Percentiles rank a stretch among this genome's conserved stretches.
Evolutionary conservation across 2,329 filamentous ascomycete genomes (phyloP).

Genomic region (Colletotrichum shisoi): DNA sequence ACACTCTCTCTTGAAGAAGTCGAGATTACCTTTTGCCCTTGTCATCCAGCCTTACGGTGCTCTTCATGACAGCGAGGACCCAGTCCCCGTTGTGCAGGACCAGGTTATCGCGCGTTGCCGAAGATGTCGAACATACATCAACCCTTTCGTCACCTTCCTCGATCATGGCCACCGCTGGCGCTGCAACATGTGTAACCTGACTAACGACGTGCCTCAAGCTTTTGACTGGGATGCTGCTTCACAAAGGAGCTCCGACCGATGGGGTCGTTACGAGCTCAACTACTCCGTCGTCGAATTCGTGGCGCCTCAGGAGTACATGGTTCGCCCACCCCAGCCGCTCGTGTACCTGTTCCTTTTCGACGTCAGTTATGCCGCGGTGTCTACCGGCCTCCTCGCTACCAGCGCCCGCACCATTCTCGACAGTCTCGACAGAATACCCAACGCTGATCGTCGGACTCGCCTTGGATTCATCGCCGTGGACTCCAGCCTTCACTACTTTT

Average conservation of each 20-base stretch:
- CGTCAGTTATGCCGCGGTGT: slow-evolving; percentile 88
- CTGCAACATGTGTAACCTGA: slow-evolving; percentile 99
- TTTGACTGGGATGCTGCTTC: slow-evolving; percentile 97
- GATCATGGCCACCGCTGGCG: slow-evolving; percentile 98
- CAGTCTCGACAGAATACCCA: slow-evolving; percentile 96
- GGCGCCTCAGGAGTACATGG: slow-evolving; percentile 99
- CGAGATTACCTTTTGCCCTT: slow-evolving; percentile 91
- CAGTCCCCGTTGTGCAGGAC: slow-evolving; percentile 90
- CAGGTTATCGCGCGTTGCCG: slow-evolving; percentile 97
- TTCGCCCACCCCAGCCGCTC: slow-evolving; percentile 91
- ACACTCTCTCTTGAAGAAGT: slow-evolving; percentile 93
- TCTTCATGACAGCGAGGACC: slow-evolving; percentile 90
- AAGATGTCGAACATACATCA: slow-evolving; percentile 96
- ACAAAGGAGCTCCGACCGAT: slow-evolving; percentile 90
- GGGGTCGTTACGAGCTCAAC: slow-evolving; percentile 92
- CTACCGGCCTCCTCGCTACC: slow-evolving; percentile 89
- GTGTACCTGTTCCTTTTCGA: slow-evolving; percentile 97
- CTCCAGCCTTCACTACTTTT: slow-evolving; percentile 94
- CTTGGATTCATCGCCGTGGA: slow-evolving; percentile 96
- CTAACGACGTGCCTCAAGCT: slow-evolving; percentile 97
- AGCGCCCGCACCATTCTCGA: slow-evolving; percentile 93
- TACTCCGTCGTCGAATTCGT: slow-evolving; percentile 97
- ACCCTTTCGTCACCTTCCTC: slow-evolving; percentile 94
- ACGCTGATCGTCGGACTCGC: slow-evolving; percentile 89
- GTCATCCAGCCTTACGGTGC: slow-evolving; percentile 95